These are phyloP conservation scores for Plasmodium vivax DNA, from an alignment of 169 alveolate genomes.

Conservation along the genomic window DNA sequence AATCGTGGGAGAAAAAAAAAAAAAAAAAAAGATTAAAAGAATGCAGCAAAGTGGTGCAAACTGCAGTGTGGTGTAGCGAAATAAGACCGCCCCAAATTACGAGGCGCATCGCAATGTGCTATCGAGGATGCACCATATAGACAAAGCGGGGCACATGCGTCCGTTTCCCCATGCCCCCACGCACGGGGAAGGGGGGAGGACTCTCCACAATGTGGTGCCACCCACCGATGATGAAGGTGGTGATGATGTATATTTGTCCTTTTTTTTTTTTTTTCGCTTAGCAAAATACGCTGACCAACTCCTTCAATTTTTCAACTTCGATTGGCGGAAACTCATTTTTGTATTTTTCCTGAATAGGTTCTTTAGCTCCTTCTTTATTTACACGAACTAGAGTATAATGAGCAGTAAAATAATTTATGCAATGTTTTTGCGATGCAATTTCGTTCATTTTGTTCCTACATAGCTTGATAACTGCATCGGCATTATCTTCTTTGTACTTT, in stretches of 20 bases:
- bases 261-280: slow-evolving; percentile 1
- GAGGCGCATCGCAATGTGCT: not conserved
- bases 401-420: slow-evolving; percentile 1
- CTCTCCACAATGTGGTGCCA: not conserved
- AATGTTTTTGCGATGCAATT: slow-evolving; percentile 1
- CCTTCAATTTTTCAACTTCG: slow-evolving; percentile 6
- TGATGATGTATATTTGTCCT: not conserved
- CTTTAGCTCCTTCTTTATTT: slow-evolving; percentile 5
- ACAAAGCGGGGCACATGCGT: not conserved
- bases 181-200: not conserved
- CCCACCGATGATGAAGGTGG: not conserved
- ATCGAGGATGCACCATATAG: not conserved
- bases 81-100: not conserved
- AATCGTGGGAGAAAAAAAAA: not conserved
- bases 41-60: not conserved
- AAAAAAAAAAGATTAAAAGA: not conserved
- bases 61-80: not conserved
- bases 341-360: not conserved
- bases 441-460: not conserved
- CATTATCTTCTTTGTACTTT: slow-evolving; percentile 14
- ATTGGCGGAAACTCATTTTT: slow-evolving; percentile 14
- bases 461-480: not conserved
- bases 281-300: not conserved
- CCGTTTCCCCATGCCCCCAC: not conserved
- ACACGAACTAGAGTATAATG: slow-evolving; percentile 21